Evolutionary conservation across 1,139 yeast genomes (phyloP), one percentile per base, ranked within the genome.

Genomic region (Wickerhamomyces sp.): DNA sequence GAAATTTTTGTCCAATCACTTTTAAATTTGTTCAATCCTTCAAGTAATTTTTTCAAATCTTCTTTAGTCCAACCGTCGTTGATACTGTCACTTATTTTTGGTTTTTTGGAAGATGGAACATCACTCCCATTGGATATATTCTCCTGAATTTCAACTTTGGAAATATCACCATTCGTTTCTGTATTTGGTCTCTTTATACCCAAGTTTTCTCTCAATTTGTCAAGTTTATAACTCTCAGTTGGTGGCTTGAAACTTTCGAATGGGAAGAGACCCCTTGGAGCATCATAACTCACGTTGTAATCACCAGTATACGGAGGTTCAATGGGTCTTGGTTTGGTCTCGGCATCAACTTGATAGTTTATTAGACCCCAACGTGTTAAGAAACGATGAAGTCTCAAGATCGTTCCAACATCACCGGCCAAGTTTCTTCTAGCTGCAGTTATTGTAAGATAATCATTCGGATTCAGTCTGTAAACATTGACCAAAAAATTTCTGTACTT

Each of bases 341-440:
- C 79, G 2, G 89, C 84, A 45, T 74, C 70, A 1, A 81, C 96
- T 60, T 91, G 98, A 56, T 93, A 93, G 59, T 93, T 93, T 38
- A 93, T 87, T 39, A 93, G 67, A 0, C 99, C 99, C 99, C 99
- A 93, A 58, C 84, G 86, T 54, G 78, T 89, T 45, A 93, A 68
- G 54, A 93, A 91, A 44, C 86, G 75, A 57, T 88, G 96, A 10
- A 91, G 77, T 45, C 99, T 73, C 75, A 91, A 78, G 41, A 93
- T 72, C 1, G 96, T 82, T 15, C 96, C 95, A 10, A 89, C 97
- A 64, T 93, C 98, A 27, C 98, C 98, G 16, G 88, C 93, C 43
- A 93, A 70, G 54, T 89, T 91, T 53, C 99, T 78, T 52, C 98
- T 80, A 41, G 94, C 86, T 0, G 97, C 93, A 0, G 98, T 91